Conservation (phyloP, 495 filamentous ascomycete species). For the Talaromyces thailandensis region DNA sequence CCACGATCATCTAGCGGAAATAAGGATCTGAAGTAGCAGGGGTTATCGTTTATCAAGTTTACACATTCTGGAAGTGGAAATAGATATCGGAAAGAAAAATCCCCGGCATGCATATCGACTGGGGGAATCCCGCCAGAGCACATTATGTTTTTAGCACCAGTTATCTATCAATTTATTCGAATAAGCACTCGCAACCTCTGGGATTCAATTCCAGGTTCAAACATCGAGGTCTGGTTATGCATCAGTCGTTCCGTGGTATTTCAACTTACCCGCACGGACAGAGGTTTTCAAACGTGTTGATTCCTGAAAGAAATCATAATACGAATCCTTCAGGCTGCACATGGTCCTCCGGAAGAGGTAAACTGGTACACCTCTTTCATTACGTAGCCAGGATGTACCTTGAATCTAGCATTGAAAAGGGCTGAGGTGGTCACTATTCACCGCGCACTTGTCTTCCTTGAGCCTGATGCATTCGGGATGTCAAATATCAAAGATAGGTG, state of each 20-base stretch:
- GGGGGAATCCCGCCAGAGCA: no score
- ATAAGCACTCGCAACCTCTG: no score
- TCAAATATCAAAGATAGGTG: not conserved
- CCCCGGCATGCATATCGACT: no score
- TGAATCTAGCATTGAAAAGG: not conserved
- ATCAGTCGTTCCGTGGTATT: not conserved
- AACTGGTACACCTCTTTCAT: not conserved
- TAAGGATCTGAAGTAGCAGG: no score
- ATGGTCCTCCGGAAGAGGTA: not conserved
- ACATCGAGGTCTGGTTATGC: no score
- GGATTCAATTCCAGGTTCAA: no score
- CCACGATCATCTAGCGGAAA: no score
- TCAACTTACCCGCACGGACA: not conserved
- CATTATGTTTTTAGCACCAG: no score
- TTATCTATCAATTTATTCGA: no score
- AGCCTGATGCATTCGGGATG: not conserved
- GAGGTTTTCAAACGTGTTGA: not conserved
- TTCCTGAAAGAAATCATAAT: not conserved
- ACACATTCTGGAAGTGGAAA: no score
- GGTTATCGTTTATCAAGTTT: no score
- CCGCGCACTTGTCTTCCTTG: not conserved
- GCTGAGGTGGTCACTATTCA: not conserved
- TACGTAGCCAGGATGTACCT: not conserved
- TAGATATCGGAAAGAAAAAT: no score
- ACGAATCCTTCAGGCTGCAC: not conserved